Percentiles rank a stretch among this genome's conserved stretches.
These are phyloP conservation scores for Pisolithus sp. DNA, from an alignment of 768 basidiomycete species.

Conservation along the genomic window DNA sequence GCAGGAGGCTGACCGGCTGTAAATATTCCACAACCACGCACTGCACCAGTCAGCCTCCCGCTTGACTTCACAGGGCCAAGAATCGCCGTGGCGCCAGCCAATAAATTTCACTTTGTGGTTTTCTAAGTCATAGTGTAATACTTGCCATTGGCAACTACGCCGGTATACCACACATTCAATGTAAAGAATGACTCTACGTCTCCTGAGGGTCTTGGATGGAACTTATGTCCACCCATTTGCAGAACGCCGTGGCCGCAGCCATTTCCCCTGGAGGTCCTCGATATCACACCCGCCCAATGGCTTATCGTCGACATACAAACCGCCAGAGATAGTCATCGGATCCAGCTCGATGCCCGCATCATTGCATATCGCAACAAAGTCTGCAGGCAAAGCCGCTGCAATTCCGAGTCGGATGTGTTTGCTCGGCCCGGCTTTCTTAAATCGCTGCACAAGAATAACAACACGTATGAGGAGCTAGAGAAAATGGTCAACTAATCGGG, in stretches of 20 bases:
- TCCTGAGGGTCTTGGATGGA: too few species aligned
- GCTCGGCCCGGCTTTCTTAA: conserved; percentile 34
- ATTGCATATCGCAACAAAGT: conserved; percentile 47
- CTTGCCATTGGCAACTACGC: too few species aligned
- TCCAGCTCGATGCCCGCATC: conserved; percentile 39
- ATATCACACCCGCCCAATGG: conserved; percentile 27
- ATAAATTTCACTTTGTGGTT: too few species aligned
- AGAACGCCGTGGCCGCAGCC: conserved; percentile 17
- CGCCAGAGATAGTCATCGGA: conserved; percentile 33
- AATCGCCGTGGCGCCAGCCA: too few species aligned
- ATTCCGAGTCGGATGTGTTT: conserved; percentile 49
- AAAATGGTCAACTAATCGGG: not conserved
- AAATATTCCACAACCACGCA: too few species aligned
- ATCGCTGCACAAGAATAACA: conserved; percentile 36
- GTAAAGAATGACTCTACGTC: too few species aligned
- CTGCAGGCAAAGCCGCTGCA: conserved; percentile 50
- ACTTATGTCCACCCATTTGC: too few species aligned
- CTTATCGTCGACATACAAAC: conserved; percentile 41
- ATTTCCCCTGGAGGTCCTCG: conserved; percentile 34
- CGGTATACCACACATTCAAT: too few species aligned
- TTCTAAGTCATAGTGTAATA: too few species aligned
- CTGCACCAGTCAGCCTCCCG: too few species aligned
- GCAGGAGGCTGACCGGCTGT: too few species aligned
- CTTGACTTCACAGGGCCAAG: too few species aligned
- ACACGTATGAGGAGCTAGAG: not conserved